phyloP scores from a whole-genome alignment of 1,284 basidiomycete genomes.

The Cerrena zonata region DNA sequence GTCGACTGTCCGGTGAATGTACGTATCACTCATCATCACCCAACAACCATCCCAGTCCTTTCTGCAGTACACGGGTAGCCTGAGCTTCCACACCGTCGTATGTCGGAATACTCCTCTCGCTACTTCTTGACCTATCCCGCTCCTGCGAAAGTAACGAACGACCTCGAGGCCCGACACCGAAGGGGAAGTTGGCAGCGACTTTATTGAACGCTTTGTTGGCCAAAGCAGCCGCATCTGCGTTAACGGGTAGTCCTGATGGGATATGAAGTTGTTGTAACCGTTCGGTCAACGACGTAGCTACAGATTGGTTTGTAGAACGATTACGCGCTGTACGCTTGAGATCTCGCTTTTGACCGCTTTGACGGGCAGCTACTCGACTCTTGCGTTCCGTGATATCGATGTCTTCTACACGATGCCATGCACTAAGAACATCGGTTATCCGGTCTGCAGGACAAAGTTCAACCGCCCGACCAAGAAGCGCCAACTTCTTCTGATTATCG shows the following conservation, averaged over 20 bases:
- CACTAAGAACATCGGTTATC: slow-evolving; percentile 64
- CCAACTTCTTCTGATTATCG: slow-evolving; percentile 61
- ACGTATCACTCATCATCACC: slow-evolving; percentile 57
- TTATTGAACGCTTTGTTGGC: slow-evolving; percentile 69
- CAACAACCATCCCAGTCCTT: slow-evolving; percentile 83
- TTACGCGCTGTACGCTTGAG: slow-evolving; percentile 10
- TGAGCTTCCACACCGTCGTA: slow-evolving; percentile 54
- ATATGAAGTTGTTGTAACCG: slow-evolving; percentile 42
- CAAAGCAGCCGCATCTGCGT: slow-evolving; percentile 66
- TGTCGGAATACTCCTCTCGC: slow-evolving; percentile 34
- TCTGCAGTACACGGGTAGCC: slow-evolving; percentile 67
- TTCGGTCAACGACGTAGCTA: slow-evolving; percentile 49
- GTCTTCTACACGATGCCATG: slow-evolving; percentile 67
- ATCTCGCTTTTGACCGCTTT: slow-evolving; percentile 10
- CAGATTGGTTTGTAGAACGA: slow-evolving; percentile 14
- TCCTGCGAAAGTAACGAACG: slow-evolving; percentile 41
- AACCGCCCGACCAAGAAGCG: slow-evolving; percentile 75
- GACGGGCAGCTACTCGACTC: slow-evolving; percentile 17
- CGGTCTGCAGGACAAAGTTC: slow-evolving; percentile 82
- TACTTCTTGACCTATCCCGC: slow-evolving; percentile 35
- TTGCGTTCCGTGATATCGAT: slow-evolving; percentile 50
- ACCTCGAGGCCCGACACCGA: slow-evolving; percentile 46
- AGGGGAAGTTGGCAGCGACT: slow-evolving; percentile 75
- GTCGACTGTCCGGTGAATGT: no score
- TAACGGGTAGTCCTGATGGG: slow-evolving; percentile 49